phyloP scores from a whole-genome alignment of 768 basidiomycete genomes.

The Atractiella rhizophila region DNA sequence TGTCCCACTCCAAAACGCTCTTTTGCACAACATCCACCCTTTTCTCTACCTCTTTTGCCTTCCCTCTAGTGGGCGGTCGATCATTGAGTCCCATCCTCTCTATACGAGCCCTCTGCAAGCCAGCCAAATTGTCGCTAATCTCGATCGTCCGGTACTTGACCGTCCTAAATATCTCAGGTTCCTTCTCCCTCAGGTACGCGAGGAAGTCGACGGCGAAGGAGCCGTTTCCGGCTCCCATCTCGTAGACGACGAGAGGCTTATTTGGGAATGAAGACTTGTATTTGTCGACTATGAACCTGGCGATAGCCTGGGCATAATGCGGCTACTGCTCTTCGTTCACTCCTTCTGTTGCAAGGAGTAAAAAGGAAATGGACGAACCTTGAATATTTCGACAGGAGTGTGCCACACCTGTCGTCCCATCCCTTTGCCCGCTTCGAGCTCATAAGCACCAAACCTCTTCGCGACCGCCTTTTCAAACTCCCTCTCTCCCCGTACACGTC shows the following conservation, averaged over 20 bases:
- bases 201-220: conserved; percentile 76
- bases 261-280: conserved; percentile 93
- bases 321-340: conserved; percentile 32
- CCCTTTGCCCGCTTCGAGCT: conserved; percentile 25
- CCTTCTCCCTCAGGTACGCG: conserved; percentile 45
- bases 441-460: conserved; percentile 44
- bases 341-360: neutral
- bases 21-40: conserved; percentile 44
- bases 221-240: conserved; percentile 93
- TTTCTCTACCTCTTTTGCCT: conserved; percentile 25
- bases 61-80: conserved; percentile 1
- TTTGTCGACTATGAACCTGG: conserved; percentile 62
- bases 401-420: conserved; percentile 63
- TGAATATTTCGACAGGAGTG: conserved; percentile 90
- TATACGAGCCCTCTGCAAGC: conserved; percentile 30
- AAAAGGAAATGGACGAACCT: conserved; percentile 31
- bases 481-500: conserved; percentile 34
- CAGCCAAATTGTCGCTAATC: conserved; percentile 55
- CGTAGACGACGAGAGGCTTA: conserved; percentile 84
- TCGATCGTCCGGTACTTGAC: conserved; percentile 87
- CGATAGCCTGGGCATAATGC: conserved; percentile 76
- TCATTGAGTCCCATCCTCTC: no score
- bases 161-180: conserved; percentile 76
- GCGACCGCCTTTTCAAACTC: conserved; percentile 68
- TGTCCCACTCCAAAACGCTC: conserved; percentile 67